These are phyloP conservation scores for Clohesyomyces aquaticus DNA, from an alignment of 495 filamentous ascomycete genomes.

Conservation along the genomic window DNA sequence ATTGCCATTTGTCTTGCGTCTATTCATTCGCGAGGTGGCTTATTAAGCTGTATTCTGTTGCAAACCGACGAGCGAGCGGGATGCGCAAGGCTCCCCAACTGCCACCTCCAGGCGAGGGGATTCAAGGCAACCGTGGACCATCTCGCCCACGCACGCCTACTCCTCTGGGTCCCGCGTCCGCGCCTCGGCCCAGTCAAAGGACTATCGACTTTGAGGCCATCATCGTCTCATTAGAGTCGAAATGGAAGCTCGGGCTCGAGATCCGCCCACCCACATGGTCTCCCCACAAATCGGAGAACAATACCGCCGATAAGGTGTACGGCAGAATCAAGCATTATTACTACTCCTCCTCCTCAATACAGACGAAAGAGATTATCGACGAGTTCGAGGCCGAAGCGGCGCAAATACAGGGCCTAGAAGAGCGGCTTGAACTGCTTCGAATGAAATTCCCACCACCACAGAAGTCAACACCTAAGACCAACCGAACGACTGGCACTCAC, in stretches of 20 bases:
- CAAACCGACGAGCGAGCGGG: too few relatives aligned
- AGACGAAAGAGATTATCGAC: not conserved
- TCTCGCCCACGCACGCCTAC: not conserved
- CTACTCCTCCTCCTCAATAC: not conserved
- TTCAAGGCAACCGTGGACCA: not conserved
- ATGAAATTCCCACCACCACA: not conserved
- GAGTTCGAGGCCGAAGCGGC: constrained; percentile 1
- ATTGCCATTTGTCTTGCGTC: too few relatives aligned
- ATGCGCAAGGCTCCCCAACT: not conserved
- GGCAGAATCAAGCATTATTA: constrained; percentile 18
- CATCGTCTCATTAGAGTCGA: constrained; percentile 15
- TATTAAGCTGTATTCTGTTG: too few relatives aligned
- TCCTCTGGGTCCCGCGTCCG: not conserved
- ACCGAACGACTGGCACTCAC: not conserved
- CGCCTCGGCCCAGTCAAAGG: too few relatives aligned
- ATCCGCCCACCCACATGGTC: constrained; percentile 14
- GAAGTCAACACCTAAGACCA: not conserved
- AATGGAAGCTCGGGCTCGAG: constrained; percentile 10
- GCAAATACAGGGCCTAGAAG: not conserved
- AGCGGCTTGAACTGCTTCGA: not conserved
- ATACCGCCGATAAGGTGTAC: constrained; percentile 10
- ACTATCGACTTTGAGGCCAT: too few relatives aligned
- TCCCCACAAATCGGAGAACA: constrained; percentile 6
- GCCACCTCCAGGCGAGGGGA: not conserved
- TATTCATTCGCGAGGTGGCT: too few relatives aligned